These are phyloP conservation scores for Penicillium daleae DNA, from an alignment of 495 filamentous ascomycete species.

Conservation along the genomic window DNA sequence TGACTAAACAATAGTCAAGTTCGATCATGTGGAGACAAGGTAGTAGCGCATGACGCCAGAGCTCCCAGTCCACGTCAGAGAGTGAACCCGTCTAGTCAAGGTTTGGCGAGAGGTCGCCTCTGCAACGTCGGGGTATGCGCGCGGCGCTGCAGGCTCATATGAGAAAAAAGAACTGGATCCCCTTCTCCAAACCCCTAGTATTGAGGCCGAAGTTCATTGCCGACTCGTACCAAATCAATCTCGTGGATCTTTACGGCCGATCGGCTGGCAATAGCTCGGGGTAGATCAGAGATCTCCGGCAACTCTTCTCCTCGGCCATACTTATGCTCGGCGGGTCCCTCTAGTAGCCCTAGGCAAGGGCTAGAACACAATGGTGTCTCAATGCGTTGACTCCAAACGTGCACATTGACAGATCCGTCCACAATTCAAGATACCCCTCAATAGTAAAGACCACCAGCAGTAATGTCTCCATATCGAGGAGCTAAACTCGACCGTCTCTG, in stretches of 20 bases:
- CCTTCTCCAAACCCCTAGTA: not conserved
- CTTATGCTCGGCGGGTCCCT: not conserved
- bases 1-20: conserved; percentile 31
- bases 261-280: not conserved
- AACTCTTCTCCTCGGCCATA: not conserved
- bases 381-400: not conserved
- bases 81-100: not conserved
- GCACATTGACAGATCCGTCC: conserved; percentile 1
- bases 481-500: not conserved
- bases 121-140: conserved; percentile 11
- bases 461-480: not conserved
- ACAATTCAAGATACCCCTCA: not conserved
- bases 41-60: conserved; percentile 27
- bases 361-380: not conserved
- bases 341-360: not conserved
- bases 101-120: not conserved
- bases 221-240: not conserved
- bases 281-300: not conserved
- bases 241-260: not conserved
- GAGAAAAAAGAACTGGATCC: not conserved
- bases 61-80: not conserved
- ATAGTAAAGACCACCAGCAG: not conserved
- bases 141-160: not conserved
- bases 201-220: not conserved
- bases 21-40: conserved; percentile 23